A percentile compares a stretch with the other conserved stretches of the same genome.
Evolutionary conservation across 192 early-diverging fungal genomes (phyloP).

Genomic region (Borealophlyctis nickersoniae): DNA sequence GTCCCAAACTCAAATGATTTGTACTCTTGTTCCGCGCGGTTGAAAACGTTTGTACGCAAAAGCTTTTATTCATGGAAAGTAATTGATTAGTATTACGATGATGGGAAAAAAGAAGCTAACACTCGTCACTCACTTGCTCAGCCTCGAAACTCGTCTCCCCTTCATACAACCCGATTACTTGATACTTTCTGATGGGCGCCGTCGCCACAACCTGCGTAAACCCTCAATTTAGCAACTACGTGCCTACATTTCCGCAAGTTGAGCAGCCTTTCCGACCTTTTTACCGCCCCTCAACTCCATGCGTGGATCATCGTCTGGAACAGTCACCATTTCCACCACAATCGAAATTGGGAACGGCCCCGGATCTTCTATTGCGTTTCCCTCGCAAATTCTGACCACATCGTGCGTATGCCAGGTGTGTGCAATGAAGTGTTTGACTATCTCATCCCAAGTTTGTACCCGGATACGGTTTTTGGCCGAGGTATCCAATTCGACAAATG

Average conservation of each 20-base stretch:
- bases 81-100: no score
- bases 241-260: background rate
- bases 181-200: background rate
- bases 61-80: no score
- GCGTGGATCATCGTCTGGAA: constrained; percentile 1
- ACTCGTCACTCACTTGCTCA: constrained; percentile 15
- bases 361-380: no score
- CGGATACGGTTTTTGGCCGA: no score
- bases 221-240: background rate
- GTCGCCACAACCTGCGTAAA: constrained; percentile 19
- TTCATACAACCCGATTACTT: constrained; percentile 23
- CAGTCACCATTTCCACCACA: background rate
- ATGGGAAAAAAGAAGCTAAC: no score
- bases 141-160: constrained; percentile 13
- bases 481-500: no score
- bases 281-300: background rate
- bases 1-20: constrained; percentile 8
- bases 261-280: background rate
- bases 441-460: no score
- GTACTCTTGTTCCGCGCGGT: constrained; percentile 4
- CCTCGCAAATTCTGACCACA: no score
- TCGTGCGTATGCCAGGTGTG: no score
- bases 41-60: constrained; percentile 3
- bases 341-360: constrained; percentile 3
- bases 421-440: no score